Evolutionary conservation across 2,329 filamentous ascomycete species (phyloP), one percentile per base, ranked within the genome.

Genomic region (Curvularia spicifera): DNA sequence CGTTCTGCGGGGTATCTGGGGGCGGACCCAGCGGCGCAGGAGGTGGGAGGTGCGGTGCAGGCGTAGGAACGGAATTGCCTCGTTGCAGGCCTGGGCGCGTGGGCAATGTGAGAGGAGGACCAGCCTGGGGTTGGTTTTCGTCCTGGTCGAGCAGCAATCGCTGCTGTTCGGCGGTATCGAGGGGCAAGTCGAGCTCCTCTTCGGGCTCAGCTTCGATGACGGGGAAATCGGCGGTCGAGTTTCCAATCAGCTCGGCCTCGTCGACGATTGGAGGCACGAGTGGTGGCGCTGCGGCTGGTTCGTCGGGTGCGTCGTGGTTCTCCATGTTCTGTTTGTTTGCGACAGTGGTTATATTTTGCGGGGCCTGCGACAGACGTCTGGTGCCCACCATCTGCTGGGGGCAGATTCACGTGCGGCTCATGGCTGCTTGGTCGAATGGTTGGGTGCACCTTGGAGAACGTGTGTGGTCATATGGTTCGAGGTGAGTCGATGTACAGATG

Each of bases 21-120:
- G 65, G 69, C 26, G 72, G 68, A 5, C 71, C 62, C 18, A 74
- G 72, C 37, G 76, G 76, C 29, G 74, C 75, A 29, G 79, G 78
- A 20, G 79, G 79, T 13, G 79, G 79, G 6, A 79, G 78, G 33
- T 78, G 73, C 26, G 80, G 79, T 18, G 74, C 73, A 7, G 71
- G 72, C 33, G 76, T 75, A 15, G 75, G 75, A 0, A 71, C 72
- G 9, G 78, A 80, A 48, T 66, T 71, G 29, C 78, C 78, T 61
- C 80, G 75, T 59, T 70, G 72, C 44, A 81, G 67, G 6, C 69
- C 66, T 12, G 79, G 80, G 31, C 80, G 76, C 18, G 64, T 52
- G 31, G 72, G 71, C 10, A 74, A 57, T 1, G 74, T 65, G 20
- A 66, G 59, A 31, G 63, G 62, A 49, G 67, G 57, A 22, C 63